phyloP scores from a whole-genome alignment of 2,329 filamentous ascomycete species.

The Thelonectria rubi region DNA sequence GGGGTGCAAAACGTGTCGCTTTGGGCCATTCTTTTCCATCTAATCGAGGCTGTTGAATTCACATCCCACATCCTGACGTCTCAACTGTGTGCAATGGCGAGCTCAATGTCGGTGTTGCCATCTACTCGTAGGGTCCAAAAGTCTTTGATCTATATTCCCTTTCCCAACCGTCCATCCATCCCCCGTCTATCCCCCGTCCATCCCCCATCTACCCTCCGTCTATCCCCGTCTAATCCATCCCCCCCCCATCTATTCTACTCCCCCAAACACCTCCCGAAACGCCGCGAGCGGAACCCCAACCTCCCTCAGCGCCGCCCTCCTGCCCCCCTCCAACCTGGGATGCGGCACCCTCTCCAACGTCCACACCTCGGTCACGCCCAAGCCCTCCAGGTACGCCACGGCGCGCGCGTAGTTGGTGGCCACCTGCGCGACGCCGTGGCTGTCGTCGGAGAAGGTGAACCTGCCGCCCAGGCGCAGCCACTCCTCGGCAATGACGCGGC shows the following conservation, averaged over 20 bases:
- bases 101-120: too few species aligned
- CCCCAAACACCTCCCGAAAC: slow-evolving; percentile 48
- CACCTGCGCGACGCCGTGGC: slow-evolving; percentile 87
- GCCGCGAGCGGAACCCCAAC: slow-evolving; percentile 53
- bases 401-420: slow-evolving; percentile 82
- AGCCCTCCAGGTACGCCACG: slow-evolving; percentile 72
- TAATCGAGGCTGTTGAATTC: too few species aligned
- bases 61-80: too few species aligned
- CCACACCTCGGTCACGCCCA: slow-evolving; percentile 72
- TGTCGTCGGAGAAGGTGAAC: slow-evolving; percentile 95
- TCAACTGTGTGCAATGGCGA: too few species aligned
- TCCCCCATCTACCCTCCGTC: too few species aligned
- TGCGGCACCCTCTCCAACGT: slow-evolving; percentile 55
- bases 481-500: slow-evolving; percentile 77
- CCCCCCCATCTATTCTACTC: not conserved
- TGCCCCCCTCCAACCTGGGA: slow-evolving; percentile 40
- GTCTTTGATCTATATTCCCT: too few species aligned
- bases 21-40: too few species aligned
- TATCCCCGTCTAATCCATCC: not conserved
- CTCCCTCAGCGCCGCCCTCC: slow-evolving; percentile 52
- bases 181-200: too few species aligned
- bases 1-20: too few species aligned
- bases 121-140: too few species aligned
- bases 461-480: slow-evolving; percentile 78
- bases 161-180: too few species aligned